phyloP scores from a whole-genome alignment of 1,284 basidiomycete species.

The Malassezia nana region DNA sequence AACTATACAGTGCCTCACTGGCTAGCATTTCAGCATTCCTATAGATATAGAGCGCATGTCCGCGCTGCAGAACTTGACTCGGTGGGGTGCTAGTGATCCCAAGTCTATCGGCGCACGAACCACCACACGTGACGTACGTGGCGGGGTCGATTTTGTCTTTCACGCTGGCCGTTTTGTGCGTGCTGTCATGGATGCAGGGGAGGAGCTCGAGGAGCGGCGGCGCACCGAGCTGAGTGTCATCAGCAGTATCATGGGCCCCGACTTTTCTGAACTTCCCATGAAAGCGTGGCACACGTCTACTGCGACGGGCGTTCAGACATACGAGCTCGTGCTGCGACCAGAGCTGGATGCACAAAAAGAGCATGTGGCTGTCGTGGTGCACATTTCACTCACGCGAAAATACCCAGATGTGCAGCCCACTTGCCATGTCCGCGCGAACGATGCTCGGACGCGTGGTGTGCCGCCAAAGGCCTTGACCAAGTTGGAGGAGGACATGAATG shows the following conservation, averaged over 20 bases:
- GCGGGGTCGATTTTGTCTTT: too few species aligned
- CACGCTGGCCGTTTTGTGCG: background rate
- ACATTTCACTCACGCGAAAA: slow-evolving; percentile 33
- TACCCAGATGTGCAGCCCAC: slow-evolving; percentile 34
- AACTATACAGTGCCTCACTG: too few species aligned
- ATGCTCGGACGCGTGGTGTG: slow-evolving; percentile 26
- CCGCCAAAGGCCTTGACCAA: slow-evolving; percentile 18
- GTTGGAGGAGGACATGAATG: slow-evolving; percentile 24
- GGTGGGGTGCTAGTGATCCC: too few species aligned
- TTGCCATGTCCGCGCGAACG: slow-evolving; percentile 25
- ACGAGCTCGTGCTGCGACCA: slow-evolving; percentile 31
- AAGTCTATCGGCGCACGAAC: slow-evolving; percentile 12
- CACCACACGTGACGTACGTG: slow-evolving; percentile 5
- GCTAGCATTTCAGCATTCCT: too few species aligned
- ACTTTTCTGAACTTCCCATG: slow-evolving; percentile 26
- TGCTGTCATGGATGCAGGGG: slow-evolving; percentile 1
- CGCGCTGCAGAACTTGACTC: too few species aligned
- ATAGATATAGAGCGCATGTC: too few species aligned
- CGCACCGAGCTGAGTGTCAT: slow-evolving; percentile 39
- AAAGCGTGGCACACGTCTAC: slow-evolving; percentile 30
- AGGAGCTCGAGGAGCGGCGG: slow-evolving; percentile 36
- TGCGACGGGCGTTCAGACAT: slow-evolving; percentile 24
- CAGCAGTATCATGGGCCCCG: slow-evolving; percentile 32
- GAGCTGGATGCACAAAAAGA: slow-evolving; percentile 33
- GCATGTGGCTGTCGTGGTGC: slow-evolving; percentile 26